Base-by-base conservation (phyloP, 2,329 filamentous ascomycete species). In the Colletotrichum lentis region DNA sequence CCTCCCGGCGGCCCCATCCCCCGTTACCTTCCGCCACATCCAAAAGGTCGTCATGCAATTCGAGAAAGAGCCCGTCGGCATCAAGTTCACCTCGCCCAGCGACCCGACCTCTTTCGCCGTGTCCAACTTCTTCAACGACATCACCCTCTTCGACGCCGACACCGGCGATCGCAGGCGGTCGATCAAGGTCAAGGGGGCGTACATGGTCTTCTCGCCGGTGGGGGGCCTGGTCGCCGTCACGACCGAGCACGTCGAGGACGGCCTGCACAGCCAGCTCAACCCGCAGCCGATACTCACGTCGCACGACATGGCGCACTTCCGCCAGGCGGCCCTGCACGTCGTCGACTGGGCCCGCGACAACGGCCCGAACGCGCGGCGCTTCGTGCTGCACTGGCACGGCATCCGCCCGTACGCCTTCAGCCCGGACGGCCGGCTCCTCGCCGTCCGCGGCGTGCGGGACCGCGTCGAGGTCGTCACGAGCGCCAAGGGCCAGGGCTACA, bases 221-320 rank as follows among this genome's bases (percentile, higher is more conserved):
- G 24, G 27, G 11, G 54, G 65, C n/a, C 46, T 50, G 2, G 39
- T 70, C 11, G 69, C 69, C 1, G 43, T 66, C 2, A 57, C 56
- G 1, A 59, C 63, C 14, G 69, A 70, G 31, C 56, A 62, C 8
- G 14, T 50, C n/a, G 61, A 64, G 4, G 65, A 68, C 10, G 46
- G 12, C 41, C 8, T 20, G 14, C 7, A 43, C n/a, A n/a, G n/a
- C 20, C 58, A 39, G 27, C 27, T 27, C 18, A 53, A 35, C 35
- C 27, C 62, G 1, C 49, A 50, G 43, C 22, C 43, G n/a, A 56
- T 57, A 3, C 41, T 43, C 1, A n/a, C 63, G 5, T 46, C 57
- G 6, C 69, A 70, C 11, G 69, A 70, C 39, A 62, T 64, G 16
- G 43, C 39, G 11, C 58, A 58, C 22, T 70, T 70, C 37, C 31